These are phyloP conservation scores for Colletotrichum theobromicola DNA, from an alignment of 2,329 filamentous ascomycete genomes.

Conservation along the genomic window DNA sequence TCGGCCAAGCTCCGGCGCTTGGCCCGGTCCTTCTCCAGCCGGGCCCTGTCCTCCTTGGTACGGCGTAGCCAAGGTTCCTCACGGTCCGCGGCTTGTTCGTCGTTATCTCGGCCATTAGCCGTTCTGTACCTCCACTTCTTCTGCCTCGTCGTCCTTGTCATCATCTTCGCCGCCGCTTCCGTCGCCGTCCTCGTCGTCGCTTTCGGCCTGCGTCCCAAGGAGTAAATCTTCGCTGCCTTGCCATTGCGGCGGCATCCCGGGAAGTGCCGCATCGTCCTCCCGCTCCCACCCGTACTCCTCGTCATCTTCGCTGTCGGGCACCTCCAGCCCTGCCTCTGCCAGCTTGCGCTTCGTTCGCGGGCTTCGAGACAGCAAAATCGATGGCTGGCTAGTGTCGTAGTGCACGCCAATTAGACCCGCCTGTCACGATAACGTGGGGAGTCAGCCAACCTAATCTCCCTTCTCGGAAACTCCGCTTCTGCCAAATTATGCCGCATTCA, in stretches of 20 bases:
- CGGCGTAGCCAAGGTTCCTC: neutral
- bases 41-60: neutral
- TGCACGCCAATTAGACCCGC: conserved; percentile 46
- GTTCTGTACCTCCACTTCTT: conserved; percentile 19
- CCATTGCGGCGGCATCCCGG: conserved; percentile 68
- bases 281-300: conserved; percentile 78
- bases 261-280: conserved; percentile 66
- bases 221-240: conserved; percentile 71
- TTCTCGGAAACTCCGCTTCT: conserved; percentile 13
- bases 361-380: conserved; percentile 35
- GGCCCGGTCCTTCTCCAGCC: neutral
- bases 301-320: conserved; percentile 66
- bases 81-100: conserved; percentile 12
- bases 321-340: conserved; percentile 62
- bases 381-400: conserved; percentile 43
- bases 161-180: conserved; percentile 21
- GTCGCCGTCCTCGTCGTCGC: conserved; percentile 25
- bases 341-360: conserved; percentile 68
- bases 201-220: conserved; percentile 49
- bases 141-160: conserved; percentile 23
- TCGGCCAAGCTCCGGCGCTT: conserved; percentile 20
- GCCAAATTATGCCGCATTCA: neutral
- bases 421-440: conserved; percentile 32
- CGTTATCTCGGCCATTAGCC: conserved; percentile 18
- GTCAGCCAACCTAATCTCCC: conserved; percentile 12